Evolutionary conservation across 1,284 basidiomycete species (phyloP), one percentile per base, ranked within the genome.

Genomic region (Ganoderma leucocontextum): DNA sequence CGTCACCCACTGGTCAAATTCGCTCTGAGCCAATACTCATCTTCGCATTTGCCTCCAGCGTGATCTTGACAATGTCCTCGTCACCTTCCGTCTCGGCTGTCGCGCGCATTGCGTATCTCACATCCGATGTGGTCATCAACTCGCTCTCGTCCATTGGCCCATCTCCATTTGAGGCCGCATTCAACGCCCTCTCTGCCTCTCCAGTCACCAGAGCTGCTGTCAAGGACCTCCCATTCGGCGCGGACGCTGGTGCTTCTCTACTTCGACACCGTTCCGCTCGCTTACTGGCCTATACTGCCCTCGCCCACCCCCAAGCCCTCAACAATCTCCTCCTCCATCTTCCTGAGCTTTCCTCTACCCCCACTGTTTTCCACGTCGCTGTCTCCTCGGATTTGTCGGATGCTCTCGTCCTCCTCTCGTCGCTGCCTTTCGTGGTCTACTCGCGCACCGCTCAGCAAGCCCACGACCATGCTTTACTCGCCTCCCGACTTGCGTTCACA

Each of bases 391-490:
- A 91, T 74, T 83, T 92, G 63, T 85, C 88, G 29, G 86, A 90
- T 71, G 82, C 86, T 13, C 83, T 91, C 62, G 78, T 86, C 3
- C 83, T 92, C 53, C 85, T 86, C 36, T 86, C 87, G 29, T 83
- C 86, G 12, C 83, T 89, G 12, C 85, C 87, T 47, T 88, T 88
- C 74, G 83, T 91, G 70, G 67, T 95, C 59, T 83, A 92, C 79
- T 92, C 91, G 6, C 83, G 86, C 65, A 86, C 84, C 2, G 80
- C 87, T 2, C 87, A 91, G 76, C 86, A 92, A 73, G 91, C 91
- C 2, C 89, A 93, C 75, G 91, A 93, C 76, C 87, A 93, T 74
- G 88, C 90, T 13, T 79, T 94, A 19, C 82, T 94, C n/a, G 91
- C 91, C 33, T 86, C 89, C 65, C 86, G 87, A 60, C 81, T 95